Percentiles rank a stretch among this genome's conserved stretches.
Evolutionary conservation across 805 yeast genomes (phyloP).

Genomic region (Nakazawaea sp.): DNA sequence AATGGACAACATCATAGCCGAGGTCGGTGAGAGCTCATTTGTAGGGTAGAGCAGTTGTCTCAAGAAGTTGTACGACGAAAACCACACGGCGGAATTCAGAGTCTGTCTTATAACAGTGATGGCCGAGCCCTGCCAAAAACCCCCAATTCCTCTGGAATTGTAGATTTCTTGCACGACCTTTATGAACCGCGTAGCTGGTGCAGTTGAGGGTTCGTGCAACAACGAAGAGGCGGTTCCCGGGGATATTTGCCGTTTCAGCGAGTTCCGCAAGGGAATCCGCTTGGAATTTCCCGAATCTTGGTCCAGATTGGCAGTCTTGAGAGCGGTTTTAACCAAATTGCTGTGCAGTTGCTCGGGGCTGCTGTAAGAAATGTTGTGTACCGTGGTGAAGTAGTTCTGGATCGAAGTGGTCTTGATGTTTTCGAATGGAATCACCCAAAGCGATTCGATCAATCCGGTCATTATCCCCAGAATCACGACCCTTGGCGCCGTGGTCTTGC

Average conservation of each 20-base stretch:
- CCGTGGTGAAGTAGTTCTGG: slow-evolving; percentile 43
- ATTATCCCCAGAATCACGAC: slow-evolving; percentile 77
- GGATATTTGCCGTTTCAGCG: slow-evolving; percentile 10
- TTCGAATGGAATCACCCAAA: slow-evolving; percentile 88
- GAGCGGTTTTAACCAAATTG: slow-evolving; percentile 2
- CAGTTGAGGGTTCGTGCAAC: slow-evolving; percentile 39
- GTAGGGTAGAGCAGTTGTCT: slow-evolving; percentile 64
- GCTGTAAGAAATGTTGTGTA: background rate
- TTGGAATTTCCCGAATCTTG: background rate
- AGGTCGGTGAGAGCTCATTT: slow-evolving; percentile 28
- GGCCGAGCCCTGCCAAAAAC: slow-evolving; percentile 75
- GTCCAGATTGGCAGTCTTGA: background rate
- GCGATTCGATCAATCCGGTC: slow-evolving; percentile 77
- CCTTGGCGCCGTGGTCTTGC: slow-evolving; percentile 71
- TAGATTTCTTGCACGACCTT: slow-evolving; percentile 62
- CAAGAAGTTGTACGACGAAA: slow-evolving; percentile 73
- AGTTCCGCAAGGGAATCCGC: slow-evolving; percentile 11
- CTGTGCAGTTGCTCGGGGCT: background rate
- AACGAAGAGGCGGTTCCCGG: slow-evolving; percentile 16
- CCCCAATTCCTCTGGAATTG: slow-evolving; percentile 61
- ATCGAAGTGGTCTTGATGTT: slow-evolving; percentile 76
- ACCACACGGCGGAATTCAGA: slow-evolving; percentile 73
- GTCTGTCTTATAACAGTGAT: slow-evolving; percentile 82
- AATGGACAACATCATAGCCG: slow-evolving; percentile 41
- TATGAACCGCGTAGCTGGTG: slow-evolving; percentile 47